Evolutionary conservation across 2,329 filamentous ascomycete species (phyloP), one percentile per base, ranked within the genome.

Genomic region (Cucurbitaria berberidis): DNA sequence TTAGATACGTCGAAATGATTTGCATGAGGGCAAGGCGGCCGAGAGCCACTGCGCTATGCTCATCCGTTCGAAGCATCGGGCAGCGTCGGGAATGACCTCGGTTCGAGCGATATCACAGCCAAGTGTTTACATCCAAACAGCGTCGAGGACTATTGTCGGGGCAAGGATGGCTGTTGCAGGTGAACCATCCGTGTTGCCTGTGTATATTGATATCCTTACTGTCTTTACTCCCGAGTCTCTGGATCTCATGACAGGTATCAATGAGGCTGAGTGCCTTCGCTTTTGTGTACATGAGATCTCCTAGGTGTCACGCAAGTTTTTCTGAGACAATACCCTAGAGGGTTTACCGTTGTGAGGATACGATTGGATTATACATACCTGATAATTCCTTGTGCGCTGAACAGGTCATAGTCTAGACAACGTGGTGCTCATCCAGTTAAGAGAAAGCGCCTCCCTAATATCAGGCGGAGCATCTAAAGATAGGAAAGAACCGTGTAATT

Each of bases 71-170:
- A 34, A 48, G 27, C n/a, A 46, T 51, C 55, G 49, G 58, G 58
- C 50, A 42, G 60, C 26, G 59, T 65, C 64, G 58, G 58, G 48
- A 50, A 24, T 35, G 27, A 16, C 45, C 30, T 24, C 30, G 44
- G 35, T 27, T 51, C 47, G 41, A 21, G 27, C 22, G 19, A 35
- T 43, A 8, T 21, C 10, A 21, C 38, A 32, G 45, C 46, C 19
- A n/a, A 45, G 16, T 38, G 26, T 51, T 35, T 30, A 13, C n/a
- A 9, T 21, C 24, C 10, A 13, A 22, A 24, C 11, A n/a, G 36
- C 18, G 9, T 39, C 36, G 6, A 15, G 21, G 19, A 24, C 30
- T 39, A 15, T 5, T 39, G 4, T 7, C 18, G 21, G 10, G n/a
- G n/a, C 15, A 22, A 21, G 9, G 18, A 21, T 10, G 35, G 2